Evolutionary conservation across 257 asterid species (phyloP).

Genomic region (Solanum okadae): DNA sequence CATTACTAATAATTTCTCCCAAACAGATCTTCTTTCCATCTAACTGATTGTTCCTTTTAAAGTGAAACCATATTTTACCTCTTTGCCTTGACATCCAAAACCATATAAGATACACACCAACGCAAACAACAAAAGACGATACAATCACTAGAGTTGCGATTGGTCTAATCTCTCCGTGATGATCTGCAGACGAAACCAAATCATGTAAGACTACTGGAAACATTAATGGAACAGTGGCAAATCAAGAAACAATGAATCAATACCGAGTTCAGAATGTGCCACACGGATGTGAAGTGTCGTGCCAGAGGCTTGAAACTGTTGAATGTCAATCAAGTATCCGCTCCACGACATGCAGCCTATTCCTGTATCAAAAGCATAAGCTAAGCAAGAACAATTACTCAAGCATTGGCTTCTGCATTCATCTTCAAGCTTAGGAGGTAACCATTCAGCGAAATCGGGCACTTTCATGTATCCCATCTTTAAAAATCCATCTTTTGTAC

Average conservation of each 20-base stretch:
- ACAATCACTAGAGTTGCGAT: conserved; percentile 23
- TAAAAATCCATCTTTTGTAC: background rate
- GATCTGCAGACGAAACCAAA: conserved; percentile 6
- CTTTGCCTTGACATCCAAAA: conserved; percentile 18
- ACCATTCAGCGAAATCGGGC: background rate
- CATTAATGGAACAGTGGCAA: background rate
- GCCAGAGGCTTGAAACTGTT: conserved; percentile 23
- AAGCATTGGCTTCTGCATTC: conserved; percentile 11
- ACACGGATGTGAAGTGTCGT: conserved; percentile 36
- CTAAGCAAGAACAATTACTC: conserved; percentile 42
- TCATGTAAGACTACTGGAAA: background rate
- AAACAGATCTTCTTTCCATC: background rate
- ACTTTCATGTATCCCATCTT: background rate
- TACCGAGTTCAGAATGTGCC: conserved; percentile 42
- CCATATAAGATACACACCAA: background rate
- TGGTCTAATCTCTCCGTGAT: conserved; percentile 6
- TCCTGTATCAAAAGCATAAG: conserved; percentile 22
- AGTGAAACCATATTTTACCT: conserved; percentile 11
- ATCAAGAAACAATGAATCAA: background rate
- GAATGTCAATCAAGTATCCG: conserved; percentile 27
- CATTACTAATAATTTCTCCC: background rate
- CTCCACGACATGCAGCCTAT: conserved; percentile 52
- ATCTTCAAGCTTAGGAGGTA: background rate
- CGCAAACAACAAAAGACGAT: conserved; percentile 7
- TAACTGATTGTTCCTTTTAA: background rate